A percentile compares a stretch with the other conserved stretches of the same genome.
Conservation (phyloP, 2,329 filamentous ascomycete species). For the Zymoseptoria crescenta region DNA sequence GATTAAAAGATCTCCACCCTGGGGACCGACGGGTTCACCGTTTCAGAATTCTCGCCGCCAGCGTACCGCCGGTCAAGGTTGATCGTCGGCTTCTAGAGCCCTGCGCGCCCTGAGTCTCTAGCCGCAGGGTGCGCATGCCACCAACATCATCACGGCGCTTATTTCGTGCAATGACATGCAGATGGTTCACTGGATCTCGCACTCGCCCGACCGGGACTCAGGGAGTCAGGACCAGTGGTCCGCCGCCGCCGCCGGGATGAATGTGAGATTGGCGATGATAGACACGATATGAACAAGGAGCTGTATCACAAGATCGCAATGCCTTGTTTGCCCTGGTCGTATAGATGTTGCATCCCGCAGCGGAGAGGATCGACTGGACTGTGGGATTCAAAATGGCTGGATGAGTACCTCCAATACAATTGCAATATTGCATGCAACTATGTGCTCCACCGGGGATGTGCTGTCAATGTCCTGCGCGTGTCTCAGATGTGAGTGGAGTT, state of each 20-base stretch:
- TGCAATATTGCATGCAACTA: background rate
- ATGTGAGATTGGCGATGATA: background rate
- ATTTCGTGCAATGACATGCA: background rate
- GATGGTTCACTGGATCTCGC: background rate
- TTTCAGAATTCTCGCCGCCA: background rate
- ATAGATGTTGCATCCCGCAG: background rate
- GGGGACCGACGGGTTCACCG: background rate
- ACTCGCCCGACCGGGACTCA: no score
- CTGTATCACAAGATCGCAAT: background rate
- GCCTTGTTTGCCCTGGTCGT: background rate
- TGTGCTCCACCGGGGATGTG: background rate
- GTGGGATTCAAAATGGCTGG: background rate
- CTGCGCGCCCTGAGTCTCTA: background rate
- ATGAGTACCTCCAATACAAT: background rate
- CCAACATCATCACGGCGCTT: background rate
- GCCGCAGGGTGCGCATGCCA: background rate
- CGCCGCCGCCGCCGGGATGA: background rate
- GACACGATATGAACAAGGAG: background rate
- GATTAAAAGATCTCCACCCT: background rate
- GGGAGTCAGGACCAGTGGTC: background rate
- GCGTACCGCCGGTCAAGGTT: background rate
- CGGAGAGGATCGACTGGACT: background rate
- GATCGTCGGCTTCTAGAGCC: background rate
- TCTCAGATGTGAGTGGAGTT: background rate
- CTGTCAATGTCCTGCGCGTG: background rate